Evolutionary conservation across 371 early-diverging fungal species (phyloP), one percentile per base, ranked within the genome.

Genomic region (Actinomortierella ambigua): DNA sequence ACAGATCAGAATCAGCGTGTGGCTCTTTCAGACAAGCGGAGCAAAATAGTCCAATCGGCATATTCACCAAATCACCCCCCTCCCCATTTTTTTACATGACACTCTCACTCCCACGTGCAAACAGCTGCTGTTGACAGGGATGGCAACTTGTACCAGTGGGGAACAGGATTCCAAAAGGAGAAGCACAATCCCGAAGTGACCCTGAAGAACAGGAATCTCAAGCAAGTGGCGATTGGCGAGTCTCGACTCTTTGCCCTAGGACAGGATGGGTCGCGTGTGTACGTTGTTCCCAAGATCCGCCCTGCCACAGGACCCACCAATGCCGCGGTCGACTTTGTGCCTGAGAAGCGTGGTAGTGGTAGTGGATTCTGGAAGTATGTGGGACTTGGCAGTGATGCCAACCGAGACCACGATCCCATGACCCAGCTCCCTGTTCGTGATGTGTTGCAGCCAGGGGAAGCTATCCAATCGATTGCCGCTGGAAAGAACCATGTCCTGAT

Each of bases 401-500:
- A 4, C 34, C 4, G 11, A 6, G 29, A 54, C 1, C 39, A 50
- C n/a, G 73, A 73, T 41, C 63, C 44, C 0, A 66, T 73, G 67
- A 60, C 67, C 0, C 66, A 63, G 26, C 28, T 73, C 42, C 67
- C 63, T 2, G 28, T 73, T 9, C 40, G 55, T 5, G 73, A 73
- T 0, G 3, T 73, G 1, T 27, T 73, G 44, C 59, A 56, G 6
- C 61, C 61, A 49, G 63, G 57, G 18, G 73, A 71, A 27, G 4
- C 11, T 40, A 57, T 73, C 34, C 39, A 27, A 9, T 73, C 73
- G 1, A 84, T 99, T 62, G 83, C 87, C n/a, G 90, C 93, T 28
- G 99, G 99, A 57, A 84, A 87, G 52, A 95, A 96, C 70, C 99
- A 98, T 69, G 82, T 95, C 49, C 75, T 95, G 22, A 94, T 95